A percentile compares a stretch with the other conserved stretches of the same genome.
These are phyloP conservation scores for Penicillium egyptiacum DNA, from an alignment of 495 filamentous ascomycete genomes.

Conservation along the genomic window DNA sequence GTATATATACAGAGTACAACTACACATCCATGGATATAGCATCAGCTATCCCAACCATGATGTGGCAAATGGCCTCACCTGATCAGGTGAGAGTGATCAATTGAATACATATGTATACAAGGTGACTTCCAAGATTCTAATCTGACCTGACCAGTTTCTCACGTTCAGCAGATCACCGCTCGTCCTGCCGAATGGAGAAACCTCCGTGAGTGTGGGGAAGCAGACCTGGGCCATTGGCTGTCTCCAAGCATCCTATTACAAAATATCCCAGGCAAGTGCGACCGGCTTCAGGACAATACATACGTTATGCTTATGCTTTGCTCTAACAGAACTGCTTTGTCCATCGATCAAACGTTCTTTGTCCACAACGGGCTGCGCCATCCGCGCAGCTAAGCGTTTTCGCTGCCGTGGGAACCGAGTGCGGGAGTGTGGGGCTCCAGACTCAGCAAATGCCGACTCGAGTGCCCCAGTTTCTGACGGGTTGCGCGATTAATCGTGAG, in stretches of 20 bases:
- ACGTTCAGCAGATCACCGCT: slow-evolving; percentile 8
- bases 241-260: background rate
- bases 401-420: slow-evolving; percentile 15
- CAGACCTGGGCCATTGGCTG: background rate
- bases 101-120: background rate
- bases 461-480: background rate
- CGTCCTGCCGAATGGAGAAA: slow-evolving; percentile 16
- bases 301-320: background rate
- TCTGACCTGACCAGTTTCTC: background rate
- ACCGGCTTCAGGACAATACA: background rate
- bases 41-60: too few relatives aligned
- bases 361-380: background rate
- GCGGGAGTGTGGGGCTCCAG: slow-evolving; percentile 16
- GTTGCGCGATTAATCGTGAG: background rate
- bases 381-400: slow-evolving; percentile 8
- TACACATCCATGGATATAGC: too few relatives aligned
- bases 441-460: slow-evolving; percentile 14
- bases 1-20: too few relatives aligned
- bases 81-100: background rate
- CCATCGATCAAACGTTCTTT: background rate
- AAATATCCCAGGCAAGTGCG: background rate
- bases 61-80: background rate
- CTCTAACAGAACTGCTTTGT: background rate
- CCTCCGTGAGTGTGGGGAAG: slow-evolving; percentile 1
- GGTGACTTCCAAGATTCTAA: background rate